Percentiles rank a stretch among this genome's conserved stretches.
These are phyloP conservation scores for Rubia tinctorum DNA, from an alignment of 305 asterid genomes.

Conservation along the genomic window DNA sequence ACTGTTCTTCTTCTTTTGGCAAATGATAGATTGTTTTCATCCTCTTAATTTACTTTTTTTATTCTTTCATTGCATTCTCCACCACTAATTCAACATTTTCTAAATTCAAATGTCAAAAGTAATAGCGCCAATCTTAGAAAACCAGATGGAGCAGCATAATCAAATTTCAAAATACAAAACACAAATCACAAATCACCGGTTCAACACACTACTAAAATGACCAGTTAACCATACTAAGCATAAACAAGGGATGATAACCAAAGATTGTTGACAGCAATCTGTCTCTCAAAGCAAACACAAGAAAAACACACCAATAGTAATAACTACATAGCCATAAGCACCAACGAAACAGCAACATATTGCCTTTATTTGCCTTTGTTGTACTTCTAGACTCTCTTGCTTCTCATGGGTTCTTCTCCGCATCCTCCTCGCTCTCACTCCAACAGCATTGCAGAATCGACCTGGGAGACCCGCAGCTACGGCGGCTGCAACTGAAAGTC, in stretches of 20 bases:
- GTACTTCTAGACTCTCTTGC: neutral
- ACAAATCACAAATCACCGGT: too few relatives aligned
- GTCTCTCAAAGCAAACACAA: neutral
- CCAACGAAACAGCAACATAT: neutral
- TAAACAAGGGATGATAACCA: neutral
- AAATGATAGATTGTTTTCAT: too few relatives aligned
- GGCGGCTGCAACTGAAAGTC: slow-evolving; percentile 38
- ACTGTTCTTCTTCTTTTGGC: too few relatives aligned
- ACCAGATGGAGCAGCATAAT: too few relatives aligned
- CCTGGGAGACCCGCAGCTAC: slow-evolving; percentile 63
- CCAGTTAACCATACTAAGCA: too few relatives aligned
- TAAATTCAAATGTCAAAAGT: too few relatives aligned
- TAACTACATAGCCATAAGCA: neutral
- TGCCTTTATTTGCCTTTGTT: neutral
- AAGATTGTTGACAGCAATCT: neutral
- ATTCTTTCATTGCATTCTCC: too few relatives aligned
- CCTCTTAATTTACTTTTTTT: too few relatives aligned
- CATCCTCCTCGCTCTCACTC: slow-evolving; percentile 74
- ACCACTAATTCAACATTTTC: too few relatives aligned
- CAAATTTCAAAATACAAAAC: too few relatives aligned
- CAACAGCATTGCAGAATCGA: slow-evolving; percentile 63
- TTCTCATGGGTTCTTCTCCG: slow-evolving; percentile 31
- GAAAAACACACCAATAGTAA: neutral
- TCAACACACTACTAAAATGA: too few relatives aligned
- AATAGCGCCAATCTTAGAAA: too few relatives aligned